Percentiles rank a stretch among this genome's conserved stretches.
These are phyloP conservation scores for Rheum nobile DNA, from an alignment of 148 eudicot species.

Conservation along the genomic window DNA sequence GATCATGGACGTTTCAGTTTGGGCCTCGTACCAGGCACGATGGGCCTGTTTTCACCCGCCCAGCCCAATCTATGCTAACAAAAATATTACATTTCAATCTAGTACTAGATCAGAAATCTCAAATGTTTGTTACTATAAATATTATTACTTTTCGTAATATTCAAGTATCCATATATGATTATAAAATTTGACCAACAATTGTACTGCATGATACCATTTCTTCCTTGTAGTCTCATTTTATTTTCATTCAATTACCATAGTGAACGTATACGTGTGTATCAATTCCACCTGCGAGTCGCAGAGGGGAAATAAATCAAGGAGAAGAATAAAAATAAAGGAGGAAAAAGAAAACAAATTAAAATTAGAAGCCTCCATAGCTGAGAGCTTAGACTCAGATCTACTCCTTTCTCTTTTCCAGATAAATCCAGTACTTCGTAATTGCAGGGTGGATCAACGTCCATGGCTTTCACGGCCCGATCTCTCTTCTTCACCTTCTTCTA, in stretches of 20 bases:
- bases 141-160: too few relatives aligned
- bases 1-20: neutral
- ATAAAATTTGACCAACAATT: too few relatives aligned
- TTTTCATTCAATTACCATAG: neutral
- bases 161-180: too few relatives aligned
- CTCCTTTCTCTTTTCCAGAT: neutral
- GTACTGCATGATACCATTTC: too few relatives aligned
- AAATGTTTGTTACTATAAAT: too few relatives aligned
- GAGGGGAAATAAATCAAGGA: neutral
- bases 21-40: neutral
- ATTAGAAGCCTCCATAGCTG: constrained; percentile 1
- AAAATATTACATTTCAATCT: too few relatives aligned
- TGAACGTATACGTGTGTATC: too few relatives aligned
- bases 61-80: neutral
- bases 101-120: too few relatives aligned
- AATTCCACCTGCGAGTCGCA: too few relatives aligned
- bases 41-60: neutral
- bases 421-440: constrained; percentile 1
- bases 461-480: constrained; percentile 32
- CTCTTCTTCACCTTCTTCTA: neutral
- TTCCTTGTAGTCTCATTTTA: neutral
- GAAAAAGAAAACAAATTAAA: neutral
- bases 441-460: constrained; percentile 10
- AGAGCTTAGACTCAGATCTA: neutral
- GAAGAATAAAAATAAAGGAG: neutral